phyloP scores from a whole-genome alignment of 495 filamentous ascomycete species.

The Trichocladium antarcticum region DNA sequence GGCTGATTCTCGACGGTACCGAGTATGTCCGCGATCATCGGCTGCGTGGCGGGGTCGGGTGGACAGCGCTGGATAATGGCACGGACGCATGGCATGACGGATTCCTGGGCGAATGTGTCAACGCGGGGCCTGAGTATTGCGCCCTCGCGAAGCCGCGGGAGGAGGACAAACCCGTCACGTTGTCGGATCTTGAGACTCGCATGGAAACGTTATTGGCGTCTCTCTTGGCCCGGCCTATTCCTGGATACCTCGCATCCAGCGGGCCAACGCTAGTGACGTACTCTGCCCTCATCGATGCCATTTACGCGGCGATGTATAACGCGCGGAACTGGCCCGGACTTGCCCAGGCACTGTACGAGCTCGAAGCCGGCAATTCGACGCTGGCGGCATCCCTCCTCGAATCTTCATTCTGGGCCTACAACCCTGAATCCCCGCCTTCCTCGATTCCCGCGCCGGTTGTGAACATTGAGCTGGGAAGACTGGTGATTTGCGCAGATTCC shows the following conservation, averaged over 20 bases:
- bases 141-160: slow-evolving; percentile 28
- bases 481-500: slow-evolving; percentile 36
- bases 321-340: slow-evolving; percentile 30
- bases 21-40: slow-evolving; percentile 42
- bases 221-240: slow-evolving; percentile 25
- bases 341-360: slow-evolving; percentile 30
- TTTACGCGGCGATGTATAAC: slow-evolving; percentile 35
- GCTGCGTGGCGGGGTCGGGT: slow-evolving; percentile 35
- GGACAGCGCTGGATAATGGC: slow-evolving; percentile 37
- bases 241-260: slow-evolving; percentile 24
- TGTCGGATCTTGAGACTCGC: slow-evolving; percentile 24
- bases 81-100: slow-evolving; percentile 40
- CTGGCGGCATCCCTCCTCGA: slow-evolving; percentile 28
- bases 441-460: slow-evolving; percentile 17
- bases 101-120: slow-evolving; percentile 38
- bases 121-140: slow-evolving; percentile 34
- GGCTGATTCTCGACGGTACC: slow-evolving; percentile 40
- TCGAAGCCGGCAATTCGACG: slow-evolving; percentile 35
- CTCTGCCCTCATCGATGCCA: slow-evolving; percentile 26
- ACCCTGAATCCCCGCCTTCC: slow-evolving; percentile 25
- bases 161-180: slow-evolving; percentile 23
- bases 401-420: slow-evolving; percentile 27
- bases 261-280: slow-evolving; percentile 36
- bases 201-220: slow-evolving; percentile 29
- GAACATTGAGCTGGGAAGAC: slow-evolving; percentile 23